A percentile compares a stretch with the other conserved stretches of the same genome.
These are phyloP conservation scores for Petunia axillaris DNA, from an alignment of 257 asterid species.

Conservation along the genomic window DNA sequence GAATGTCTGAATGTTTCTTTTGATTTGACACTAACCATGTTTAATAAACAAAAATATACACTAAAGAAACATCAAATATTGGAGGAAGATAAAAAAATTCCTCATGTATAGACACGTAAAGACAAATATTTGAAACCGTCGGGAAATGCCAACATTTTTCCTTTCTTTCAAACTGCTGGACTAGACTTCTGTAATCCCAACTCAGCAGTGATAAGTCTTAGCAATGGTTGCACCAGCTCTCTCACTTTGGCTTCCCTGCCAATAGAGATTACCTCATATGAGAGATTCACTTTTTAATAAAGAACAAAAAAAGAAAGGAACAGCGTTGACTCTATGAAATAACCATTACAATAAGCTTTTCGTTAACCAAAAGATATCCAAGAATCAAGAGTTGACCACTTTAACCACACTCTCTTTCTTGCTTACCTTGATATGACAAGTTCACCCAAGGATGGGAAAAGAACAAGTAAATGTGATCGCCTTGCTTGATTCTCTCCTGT, in stretches of 20 bases:
- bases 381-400: neutral
- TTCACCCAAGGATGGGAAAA: constrained; percentile 88
- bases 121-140: neutral
- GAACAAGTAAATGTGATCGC: constrained; percentile 80
- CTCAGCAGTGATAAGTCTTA: constrained; percentile 65
- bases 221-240: constrained; percentile 78
- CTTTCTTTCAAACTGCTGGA: constrained; percentile 34
- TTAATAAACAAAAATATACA: neutral
- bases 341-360: neutral
- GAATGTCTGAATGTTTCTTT: neutral
- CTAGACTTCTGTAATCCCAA: constrained; percentile 68
- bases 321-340: neutral
- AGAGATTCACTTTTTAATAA: neutral
- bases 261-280: constrained; percentile 31
- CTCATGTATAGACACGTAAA: neutral
- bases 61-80: neutral
- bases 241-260: constrained; percentile 83
- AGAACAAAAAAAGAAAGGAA: neutral
- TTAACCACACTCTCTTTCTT: constrained; percentile 21
- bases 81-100: constrained; percentile 2
- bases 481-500: constrained; percentile 43
- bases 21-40: neutral
- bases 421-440: constrained; percentile 90
- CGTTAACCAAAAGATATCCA: constrained; percentile 10
- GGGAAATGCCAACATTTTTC: neutral